phyloP scores from a whole-genome alignment of 2,329 filamentous ascomycete genomes.

The Juglanconis sp. region DNA sequence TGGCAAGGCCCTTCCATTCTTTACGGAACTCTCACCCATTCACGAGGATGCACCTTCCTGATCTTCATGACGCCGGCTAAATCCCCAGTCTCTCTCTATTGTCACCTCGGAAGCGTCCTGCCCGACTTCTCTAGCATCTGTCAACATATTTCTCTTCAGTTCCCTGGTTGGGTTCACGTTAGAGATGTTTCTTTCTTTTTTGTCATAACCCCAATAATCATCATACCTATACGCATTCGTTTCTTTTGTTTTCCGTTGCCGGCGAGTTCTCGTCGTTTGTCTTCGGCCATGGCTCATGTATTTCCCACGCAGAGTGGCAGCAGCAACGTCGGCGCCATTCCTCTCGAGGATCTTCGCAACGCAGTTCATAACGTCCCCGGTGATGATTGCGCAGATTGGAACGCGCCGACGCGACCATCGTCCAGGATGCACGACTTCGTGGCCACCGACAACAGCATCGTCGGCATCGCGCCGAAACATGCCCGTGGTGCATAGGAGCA shows the following conservation, averaged over 20 bases:
- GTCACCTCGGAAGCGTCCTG: too few relatives aligned
- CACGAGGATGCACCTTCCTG: too few relatives aligned
- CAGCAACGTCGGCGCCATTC: neutral
- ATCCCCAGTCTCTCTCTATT: too few relatives aligned
- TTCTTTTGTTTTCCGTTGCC: neutral
- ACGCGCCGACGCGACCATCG: neutral
- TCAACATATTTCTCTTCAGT: neutral
- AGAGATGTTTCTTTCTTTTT: neutral
- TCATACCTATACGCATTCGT: neutral
- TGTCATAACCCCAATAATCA: neutral
- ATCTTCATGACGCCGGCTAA: too few relatives aligned
- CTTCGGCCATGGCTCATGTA: neutral
- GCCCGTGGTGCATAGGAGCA: neutral
- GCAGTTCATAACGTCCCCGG: neutral
- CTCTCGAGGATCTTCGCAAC: neutral
- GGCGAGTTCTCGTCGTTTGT: neutral
- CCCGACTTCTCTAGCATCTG: neutral
- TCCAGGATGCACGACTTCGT: conserved; percentile 11
- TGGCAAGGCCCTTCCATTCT: too few relatives aligned
- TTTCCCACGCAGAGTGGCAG: neutral
- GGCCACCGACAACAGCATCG: conserved; percentile 6
- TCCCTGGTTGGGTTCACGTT: neutral
- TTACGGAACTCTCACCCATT: too few relatives aligned
- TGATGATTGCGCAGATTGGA: neutral
- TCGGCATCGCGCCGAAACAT: neutral